Evolutionary conservation across 768 basidiomycete genomes (phyloP), one percentile per base, ranked within the genome.

Genomic region (Amanita subjunquillea): DNA sequence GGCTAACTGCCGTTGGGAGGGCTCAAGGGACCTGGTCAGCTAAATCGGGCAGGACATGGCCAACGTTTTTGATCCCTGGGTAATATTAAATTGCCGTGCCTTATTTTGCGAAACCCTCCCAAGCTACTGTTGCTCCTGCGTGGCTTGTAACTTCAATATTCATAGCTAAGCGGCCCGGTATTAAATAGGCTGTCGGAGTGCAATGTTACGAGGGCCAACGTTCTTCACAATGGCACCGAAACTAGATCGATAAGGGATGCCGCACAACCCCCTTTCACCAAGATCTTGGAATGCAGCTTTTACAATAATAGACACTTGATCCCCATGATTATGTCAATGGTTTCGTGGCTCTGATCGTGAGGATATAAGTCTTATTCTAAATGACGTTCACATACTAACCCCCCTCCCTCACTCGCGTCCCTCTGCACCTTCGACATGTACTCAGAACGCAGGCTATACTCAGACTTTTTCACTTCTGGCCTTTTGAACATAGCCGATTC

Each of bases 381-480:
- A 42, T 42, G 41, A 23, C 23, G 9, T 42, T 42, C 22, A 42
- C 20, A 22, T 23, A 42, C 20, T 23, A 42, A 42, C 17, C 17
- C 3, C n/a, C 38, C 38, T 12, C 40, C 41, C 22, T 23, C 40
- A 20, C 20, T n/a, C 17, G 2, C 2, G 2, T 30, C 29, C 44
- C 30, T 46, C 13, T 3, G 27, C 12, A 23, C 43, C 10, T 27
- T 4, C 44, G 29, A 32, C 29, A 46, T 46, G 44, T 30, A 46
- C 6, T 20, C 44, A 46, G 29, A 30, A 4, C 44, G 15, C 25
- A 53, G 44, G 57, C 45, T 51, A 32, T 76, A 76, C 60, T 76
- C 75, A 15, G 73, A 75, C 36, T 74, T 77, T 64, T 75, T 77
- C 60, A 64, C 69, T 25, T 73, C 72, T 40, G 75, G 75, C 6